Evolutionary conservation across 805 yeast species (phyloP), one percentile per base, ranked within the genome.

Genomic region (Ogataea trehalophila): DNA sequence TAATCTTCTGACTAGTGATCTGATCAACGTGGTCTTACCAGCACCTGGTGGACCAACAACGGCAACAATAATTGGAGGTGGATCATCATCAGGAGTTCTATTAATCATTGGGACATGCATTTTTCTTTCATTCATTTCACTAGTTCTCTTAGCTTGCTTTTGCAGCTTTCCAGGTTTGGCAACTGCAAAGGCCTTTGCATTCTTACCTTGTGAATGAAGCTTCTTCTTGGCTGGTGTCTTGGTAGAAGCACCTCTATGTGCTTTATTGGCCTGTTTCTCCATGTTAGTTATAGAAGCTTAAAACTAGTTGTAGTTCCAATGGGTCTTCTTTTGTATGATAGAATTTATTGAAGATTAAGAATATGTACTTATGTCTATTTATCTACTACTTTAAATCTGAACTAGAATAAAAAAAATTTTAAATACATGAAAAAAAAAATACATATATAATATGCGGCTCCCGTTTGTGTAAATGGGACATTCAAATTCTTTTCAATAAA

Each of bases 21-120:
- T 85, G 60, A 94, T 88, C 60, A 94, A 73, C 0, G 98, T 92
- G 15, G 97, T 81, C 63, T 94, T 94, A 54, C 99, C 99, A 0
- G 98, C 94, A 15, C 99, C 99, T 9, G 96, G 96, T 13, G 99
- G 99, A 0, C 99, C 99, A 13, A 94, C 97, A 7, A 94, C 96
- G 0, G 97, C 97, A 22, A 94, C 89, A 47, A 94, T 83, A 20
- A 94, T 85, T 38, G 99, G 99, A 18, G 97, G 97, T 4, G 98
- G 97, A 57, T 88, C 95, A 61, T 92, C 97, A 48, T 92, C 98
- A 0, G 98, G 97, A 0, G 97, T 90, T 57, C 98, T 76, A 65
- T 94, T 96, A 43, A 94, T 85, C 97, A 94, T 91, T 15, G 99
- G 98, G 18, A 91, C 97, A 73, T 94, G 98, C 62, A 86, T 77